A percentile compares a stretch with the other conserved stretches of the same genome.
These are phyloP conservation scores for Myriosclerotinia duriaeana DNA, from an alignment of 2,329 filamentous ascomycete genomes.

Conservation along the genomic window DNA sequence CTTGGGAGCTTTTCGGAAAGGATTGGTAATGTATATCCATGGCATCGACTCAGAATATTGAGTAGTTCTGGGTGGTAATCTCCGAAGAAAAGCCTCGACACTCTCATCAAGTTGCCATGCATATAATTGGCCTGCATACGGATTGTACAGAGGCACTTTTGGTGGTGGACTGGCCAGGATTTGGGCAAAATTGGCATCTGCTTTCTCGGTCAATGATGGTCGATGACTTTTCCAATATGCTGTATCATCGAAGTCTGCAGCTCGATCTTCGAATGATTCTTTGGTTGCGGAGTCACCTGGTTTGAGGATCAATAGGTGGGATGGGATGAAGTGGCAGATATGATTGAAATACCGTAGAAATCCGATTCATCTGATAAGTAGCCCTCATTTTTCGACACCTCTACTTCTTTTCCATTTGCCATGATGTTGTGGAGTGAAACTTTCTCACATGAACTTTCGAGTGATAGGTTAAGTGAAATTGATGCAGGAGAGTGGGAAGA, in stretches of 20 bases:
- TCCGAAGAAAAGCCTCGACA: conserved; percentile 62
- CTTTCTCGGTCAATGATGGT: conserved; percentile 41
- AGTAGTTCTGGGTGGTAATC: conserved; percentile 67
- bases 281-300: conserved; percentile 57
- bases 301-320: conserved; percentile 24
- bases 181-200: conserved; percentile 34
- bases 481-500: not conserved
- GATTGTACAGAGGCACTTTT: conserved; percentile 51
- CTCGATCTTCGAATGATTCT: conserved; percentile 50
- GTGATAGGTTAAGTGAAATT: not conserved
- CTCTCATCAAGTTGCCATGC: conserved; percentile 66
- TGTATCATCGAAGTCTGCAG: conserved; percentile 50
- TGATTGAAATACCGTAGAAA: conserved; percentile 51
- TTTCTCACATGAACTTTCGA: not conserved
- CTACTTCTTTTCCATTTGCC: conserved; percentile 25
- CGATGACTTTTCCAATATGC: conserved; percentile 50
- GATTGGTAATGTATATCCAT: conserved; percentile 76
- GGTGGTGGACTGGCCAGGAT: conserved; percentile 23
- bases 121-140: conserved; percentile 51
- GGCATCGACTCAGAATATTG: conserved; percentile 45
- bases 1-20: conserved; percentile 43
- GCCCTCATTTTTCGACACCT: conserved; percentile 7
- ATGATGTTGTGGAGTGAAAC: conserved; percentile 23
- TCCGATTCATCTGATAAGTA: conserved; percentile 50
- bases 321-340: conserved; percentile 8